These are phyloP conservation scores for Huntiella moniliformis DNA, from an alignment of 2,329 filamentous ascomycete genomes.

Conservation along the genomic window DNA sequence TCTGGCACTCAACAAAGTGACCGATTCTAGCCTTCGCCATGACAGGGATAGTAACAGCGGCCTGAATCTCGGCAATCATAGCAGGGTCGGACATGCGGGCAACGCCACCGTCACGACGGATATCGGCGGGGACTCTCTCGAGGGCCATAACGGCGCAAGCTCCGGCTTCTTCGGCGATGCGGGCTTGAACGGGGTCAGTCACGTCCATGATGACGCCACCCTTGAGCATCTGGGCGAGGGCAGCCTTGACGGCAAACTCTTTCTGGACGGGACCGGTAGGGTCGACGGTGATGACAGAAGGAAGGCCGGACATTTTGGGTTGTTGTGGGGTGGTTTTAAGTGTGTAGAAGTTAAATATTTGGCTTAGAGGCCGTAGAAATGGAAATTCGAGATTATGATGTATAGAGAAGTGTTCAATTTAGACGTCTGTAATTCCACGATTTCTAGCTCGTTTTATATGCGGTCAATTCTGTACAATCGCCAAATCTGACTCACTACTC, in stretches of 20 bases:
- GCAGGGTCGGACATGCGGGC: slow-evolving; percentile 90
- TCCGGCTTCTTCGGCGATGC: slow-evolving; percentile 92
- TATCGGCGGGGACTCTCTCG: slow-evolving; percentile 92
- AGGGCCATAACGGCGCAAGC: slow-evolving; percentile 96
- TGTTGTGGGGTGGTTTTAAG: neutral
- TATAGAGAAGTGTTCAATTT: neutral
- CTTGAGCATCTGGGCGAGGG: slow-evolving; percentile 94
- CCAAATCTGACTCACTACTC: no score
- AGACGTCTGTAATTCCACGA: neutral
- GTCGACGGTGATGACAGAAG: slow-evolving; percentile 5
- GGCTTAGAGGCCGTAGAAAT: neutral
- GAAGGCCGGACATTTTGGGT: slow-evolving; percentile 6
- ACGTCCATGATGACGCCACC: slow-evolving; percentile 99
- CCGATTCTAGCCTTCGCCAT: slow-evolving; percentile 98
- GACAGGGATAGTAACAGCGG: slow-evolving; percentile 85
- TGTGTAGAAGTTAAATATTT: neutral
- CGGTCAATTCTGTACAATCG: no score
- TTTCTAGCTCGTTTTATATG: neutral
- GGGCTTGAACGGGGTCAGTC: slow-evolving; percentile 78
- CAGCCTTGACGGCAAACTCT: slow-evolving; percentile 74
- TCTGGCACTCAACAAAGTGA: slow-evolving; percentile 96
- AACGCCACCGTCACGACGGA: slow-evolving; percentile 78
- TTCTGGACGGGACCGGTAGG: slow-evolving; percentile 20
- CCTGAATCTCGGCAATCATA: slow-evolving; percentile 93
- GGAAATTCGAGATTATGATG: neutral